Base-by-base conservation (phyloP, 495 filamentous ascomycete species). In the Chlorociboria aeruginascens region DNA sequence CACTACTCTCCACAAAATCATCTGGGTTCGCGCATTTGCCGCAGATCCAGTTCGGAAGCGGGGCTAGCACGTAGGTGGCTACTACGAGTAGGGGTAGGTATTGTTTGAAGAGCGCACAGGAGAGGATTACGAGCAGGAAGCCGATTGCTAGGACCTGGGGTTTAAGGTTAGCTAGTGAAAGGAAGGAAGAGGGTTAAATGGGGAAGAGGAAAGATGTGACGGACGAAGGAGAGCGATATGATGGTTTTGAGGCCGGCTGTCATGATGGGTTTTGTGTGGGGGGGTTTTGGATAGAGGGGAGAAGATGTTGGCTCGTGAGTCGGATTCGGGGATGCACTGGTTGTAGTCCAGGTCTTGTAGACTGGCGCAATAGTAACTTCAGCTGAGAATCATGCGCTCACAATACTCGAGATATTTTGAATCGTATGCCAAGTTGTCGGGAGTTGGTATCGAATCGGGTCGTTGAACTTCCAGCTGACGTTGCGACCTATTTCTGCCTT, bases 71-170 rank as follows among this genome's bases (percentile, higher is more conserved):
- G 69, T 96, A 97, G 50, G 92, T 97, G 54, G 81, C 93, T 43
- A 97, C 92, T 47, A 97, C 92, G 38, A 96, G 75, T 52, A 98
- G 73, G 28, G 92, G 85, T 58, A 89, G 85, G 78, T 93, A 98
- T 62, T 86, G 85, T 49, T 87, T 72, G 73, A 81, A 97, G 44
- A 98, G 82, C 30, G 93, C 92, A 60, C 88, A 92, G 51, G 89
- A 95, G 61, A 98, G 85, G 68, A 98, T 98, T 38, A 97, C 90
- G 52, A 98, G 89, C 60, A 98, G 86, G 76, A 98, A 98, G 59
- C 92, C 92, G 63, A 98, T 92, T 50, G 93, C 93, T 47, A 98
- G 86, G 60, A 98, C 77, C 85, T 89, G 44, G 7, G 34, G 28
- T 13, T 4, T 32, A 12, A 28, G 32, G 37, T 34, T 10, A 36